Percentiles rank a stretch among this genome's conserved stretches.
Evolutionary conservation across 768 basidiomycete species (phyloP).

Genomic region (Cubamyces sp.): DNA sequence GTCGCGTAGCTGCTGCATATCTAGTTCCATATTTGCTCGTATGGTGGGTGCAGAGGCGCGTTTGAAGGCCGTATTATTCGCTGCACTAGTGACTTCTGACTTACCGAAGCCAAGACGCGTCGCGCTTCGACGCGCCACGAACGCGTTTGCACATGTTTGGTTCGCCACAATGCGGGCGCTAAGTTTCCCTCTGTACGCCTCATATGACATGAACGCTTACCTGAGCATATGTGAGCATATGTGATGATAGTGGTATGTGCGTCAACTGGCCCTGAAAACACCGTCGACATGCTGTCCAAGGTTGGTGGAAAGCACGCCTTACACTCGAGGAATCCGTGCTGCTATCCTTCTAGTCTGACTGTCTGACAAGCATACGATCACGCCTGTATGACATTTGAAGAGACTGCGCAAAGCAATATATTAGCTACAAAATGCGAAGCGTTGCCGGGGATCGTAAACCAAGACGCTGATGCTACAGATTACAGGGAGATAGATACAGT

Average conservation of each 20-base stretch:
- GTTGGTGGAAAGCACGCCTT: no score
- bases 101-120: slow-evolving; percentile 8
- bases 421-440: slow-evolving; percentile 1
- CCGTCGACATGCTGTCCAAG: no score
- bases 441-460: background rate
- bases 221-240: no score
- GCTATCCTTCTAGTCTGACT: no score
- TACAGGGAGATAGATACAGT: slow-evolving; percentile 6
- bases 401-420: background rate
- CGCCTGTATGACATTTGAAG: background rate
- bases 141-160: slow-evolving; percentile 25
- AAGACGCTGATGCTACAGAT: slow-evolving; percentile 1
- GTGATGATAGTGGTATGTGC: no score
- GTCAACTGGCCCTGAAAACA: no score
- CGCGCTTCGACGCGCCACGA: background rate
- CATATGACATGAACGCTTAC: no score
- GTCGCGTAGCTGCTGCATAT: slow-evolving; percentile 37
- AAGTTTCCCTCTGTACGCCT: background rate
- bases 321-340: no score
- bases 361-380: no score
- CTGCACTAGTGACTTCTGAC: background rate
- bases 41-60: background rate
- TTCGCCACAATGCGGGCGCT: background rate
- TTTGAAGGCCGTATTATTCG: background rate
- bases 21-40: slow-evolving; percentile 6